Conservation (phyloP, 768 basidiomycete genomes). For the Kwoniella sp. region DNA sequence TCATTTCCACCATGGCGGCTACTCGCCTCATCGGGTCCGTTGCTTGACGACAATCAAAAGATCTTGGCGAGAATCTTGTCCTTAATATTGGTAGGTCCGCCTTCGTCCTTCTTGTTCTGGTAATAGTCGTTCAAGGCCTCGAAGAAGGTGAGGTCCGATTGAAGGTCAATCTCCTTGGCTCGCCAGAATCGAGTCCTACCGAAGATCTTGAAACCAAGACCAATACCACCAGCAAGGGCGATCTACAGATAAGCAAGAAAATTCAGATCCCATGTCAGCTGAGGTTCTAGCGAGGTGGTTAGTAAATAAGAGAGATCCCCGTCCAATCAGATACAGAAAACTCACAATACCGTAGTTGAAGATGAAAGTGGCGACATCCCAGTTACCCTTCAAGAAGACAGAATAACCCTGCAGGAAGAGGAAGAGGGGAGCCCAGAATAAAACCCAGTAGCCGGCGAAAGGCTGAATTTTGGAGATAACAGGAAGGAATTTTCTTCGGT, state of each 20-base stretch:
- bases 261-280: too few species aligned
- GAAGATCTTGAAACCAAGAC: constrained; percentile 32
- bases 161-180: constrained; percentile 28
- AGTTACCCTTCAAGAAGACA: constrained; percentile 29
- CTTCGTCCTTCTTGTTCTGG: constrained; percentile 27
- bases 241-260: constrained; percentile 3
- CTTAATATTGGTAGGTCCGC: constrained; percentile 14
- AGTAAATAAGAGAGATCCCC: background rate
- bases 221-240: constrained; percentile 27
- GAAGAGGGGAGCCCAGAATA: constrained; percentile 25
- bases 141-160: constrained; percentile 29
- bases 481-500: constrained; percentile 12
- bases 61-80: constrained; percentile 33
- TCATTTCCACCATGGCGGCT: too few species aligned
- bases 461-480: constrained; percentile 13
- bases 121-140: constrained; percentile 25
- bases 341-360: constrained; percentile 29
- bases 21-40: too few species aligned
- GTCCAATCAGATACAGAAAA: background rate
- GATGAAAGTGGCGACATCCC: constrained; percentile 24
- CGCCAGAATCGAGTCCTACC: constrained; percentile 22
- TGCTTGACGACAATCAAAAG: constrained; percentile 7
- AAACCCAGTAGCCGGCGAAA: constrained; percentile 26
- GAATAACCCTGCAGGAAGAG: constrained; percentile 19
- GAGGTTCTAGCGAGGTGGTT: too few species aligned